A percentile compares a stretch with the other conserved stretches of the same genome.
Evolutionary conservation across 345 rosid genomes (phyloP).

Genomic region (Acer saccharum): DNA sequence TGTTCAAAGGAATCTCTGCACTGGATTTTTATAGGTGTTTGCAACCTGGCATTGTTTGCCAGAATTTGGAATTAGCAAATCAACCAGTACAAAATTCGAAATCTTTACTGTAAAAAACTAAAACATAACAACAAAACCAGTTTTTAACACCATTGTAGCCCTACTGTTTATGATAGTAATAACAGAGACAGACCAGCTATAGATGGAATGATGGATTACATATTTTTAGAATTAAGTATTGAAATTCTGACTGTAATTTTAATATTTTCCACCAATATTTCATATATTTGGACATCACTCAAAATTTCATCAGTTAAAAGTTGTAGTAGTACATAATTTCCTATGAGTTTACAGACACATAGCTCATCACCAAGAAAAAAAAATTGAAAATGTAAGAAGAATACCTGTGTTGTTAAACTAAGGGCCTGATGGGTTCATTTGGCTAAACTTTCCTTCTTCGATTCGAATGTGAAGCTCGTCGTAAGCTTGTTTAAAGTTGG

Average conservation of each 20-base stretch:
- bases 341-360: not conserved
- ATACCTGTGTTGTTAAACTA: conserved; percentile 4
- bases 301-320: not conserved
- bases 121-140: no score
- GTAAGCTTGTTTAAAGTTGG: conserved; percentile 25
- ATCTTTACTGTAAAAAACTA: no score
- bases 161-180: no score
- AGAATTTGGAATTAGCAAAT: no score
- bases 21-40: not conserved
- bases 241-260: no score
- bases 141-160: no score
- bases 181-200: no score
- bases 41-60: conserved; percentile 2
- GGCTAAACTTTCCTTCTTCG: conserved; percentile 17
- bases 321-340: not conserved
- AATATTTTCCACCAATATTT: no score
- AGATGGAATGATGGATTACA: no score
- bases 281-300: not conserved
- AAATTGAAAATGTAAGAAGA: not conserved
- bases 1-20: not conserved
- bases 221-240: no score
- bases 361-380: no score
- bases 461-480: conserved; percentile 32
- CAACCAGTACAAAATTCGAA: no score
- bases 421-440: conserved; percentile 9